Conservation (phyloP, 2,329 filamentous ascomycete genomes). For the Neonectria hederae region DNA sequence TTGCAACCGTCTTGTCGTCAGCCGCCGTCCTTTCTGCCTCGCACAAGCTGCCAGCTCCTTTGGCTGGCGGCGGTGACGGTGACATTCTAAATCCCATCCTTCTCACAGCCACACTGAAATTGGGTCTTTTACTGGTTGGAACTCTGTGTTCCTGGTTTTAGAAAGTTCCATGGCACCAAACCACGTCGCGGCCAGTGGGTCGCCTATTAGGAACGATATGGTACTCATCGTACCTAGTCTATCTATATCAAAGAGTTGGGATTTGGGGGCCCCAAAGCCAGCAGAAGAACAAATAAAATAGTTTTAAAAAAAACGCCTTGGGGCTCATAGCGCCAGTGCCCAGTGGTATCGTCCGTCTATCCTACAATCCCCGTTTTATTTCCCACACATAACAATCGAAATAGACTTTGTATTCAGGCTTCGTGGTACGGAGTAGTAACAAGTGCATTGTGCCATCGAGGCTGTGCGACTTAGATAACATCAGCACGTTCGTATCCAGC, state of each 20-base stretch:
- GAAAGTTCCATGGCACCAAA: not conserved
- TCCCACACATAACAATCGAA: conserved; percentile 3
- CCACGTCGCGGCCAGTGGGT: not conserved
- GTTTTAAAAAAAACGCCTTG: conserved; percentile 5
- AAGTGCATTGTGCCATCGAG: not conserved
- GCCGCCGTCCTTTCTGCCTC: not conserved
- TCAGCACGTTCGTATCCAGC: conserved; percentile 87
- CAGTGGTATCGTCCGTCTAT: conserved; percentile 22
- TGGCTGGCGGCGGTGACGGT: not conserved
- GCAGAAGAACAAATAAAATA: not conserved
- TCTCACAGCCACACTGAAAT: not conserved
- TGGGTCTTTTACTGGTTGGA: not conserved
- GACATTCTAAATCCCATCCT: not conserved
- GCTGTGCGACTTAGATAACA: conserved; percentile 62
- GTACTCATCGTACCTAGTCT: not conserved
- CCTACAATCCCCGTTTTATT: conserved; percentile 2
- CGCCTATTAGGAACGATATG: not conserved
- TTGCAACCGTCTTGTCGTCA: not conserved
- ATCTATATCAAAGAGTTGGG: conserved; percentile 15
- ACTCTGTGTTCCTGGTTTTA: not conserved
- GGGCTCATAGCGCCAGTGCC: not conserved
- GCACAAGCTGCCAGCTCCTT: not conserved
- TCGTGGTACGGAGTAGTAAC: not conserved
- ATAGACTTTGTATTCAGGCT: not conserved
- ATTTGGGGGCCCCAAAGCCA: conserved; percentile 5